Conservation (phyloP, 2,329 filamentous ascomycete genomes). For the Apiospora pterosperma region DNA sequence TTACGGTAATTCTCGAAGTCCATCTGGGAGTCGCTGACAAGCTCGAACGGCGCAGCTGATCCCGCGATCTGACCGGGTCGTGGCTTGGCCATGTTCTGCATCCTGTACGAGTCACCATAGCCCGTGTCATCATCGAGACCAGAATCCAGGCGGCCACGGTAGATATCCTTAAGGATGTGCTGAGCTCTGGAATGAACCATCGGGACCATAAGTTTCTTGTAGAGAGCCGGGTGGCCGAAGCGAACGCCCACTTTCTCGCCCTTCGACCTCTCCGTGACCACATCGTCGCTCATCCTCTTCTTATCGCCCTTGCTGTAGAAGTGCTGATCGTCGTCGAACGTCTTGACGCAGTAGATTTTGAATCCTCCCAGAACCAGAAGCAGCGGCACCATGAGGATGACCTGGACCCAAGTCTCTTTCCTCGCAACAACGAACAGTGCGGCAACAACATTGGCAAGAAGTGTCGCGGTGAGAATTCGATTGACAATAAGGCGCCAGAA, state of each 20-base stretch:
- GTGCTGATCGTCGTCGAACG: slow-evolving; percentile 80
- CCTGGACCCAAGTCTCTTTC: slow-evolving; percentile 58
- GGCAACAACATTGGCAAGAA: slow-evolving; percentile 76
- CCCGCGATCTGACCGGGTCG: slow-evolving; percentile 40
- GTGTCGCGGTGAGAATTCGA: slow-evolving; percentile 75
- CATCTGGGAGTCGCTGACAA: slow-evolving; percentile 78
- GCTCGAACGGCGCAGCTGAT: slow-evolving; percentile 65
- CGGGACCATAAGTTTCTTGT: slow-evolving; percentile 85
- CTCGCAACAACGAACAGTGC: slow-evolving; percentile 72
- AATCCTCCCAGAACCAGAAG: slow-evolving; percentile 76
- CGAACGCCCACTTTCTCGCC: slow-evolving; percentile 68
- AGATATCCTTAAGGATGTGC: slow-evolving; percentile 77
- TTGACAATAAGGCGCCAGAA: slow-evolving; percentile 96
- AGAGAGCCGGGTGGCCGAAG: slow-evolving; percentile 88
- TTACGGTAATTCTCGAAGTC: slow-evolving; percentile 90
- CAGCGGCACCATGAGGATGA: slow-evolving; percentile 75
- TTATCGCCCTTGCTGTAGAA: slow-evolving; percentile 56
- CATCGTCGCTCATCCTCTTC: slow-evolving; percentile 38
- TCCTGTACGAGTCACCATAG: slow-evolving; percentile 76
- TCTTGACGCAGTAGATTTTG: slow-evolving; percentile 76
- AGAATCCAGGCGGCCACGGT: slow-evolving; percentile 72
- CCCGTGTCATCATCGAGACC: slow-evolving; percentile 58
- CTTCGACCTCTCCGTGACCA: slow-evolving; percentile 44
- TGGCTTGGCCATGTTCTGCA: slow-evolving; percentile 67
- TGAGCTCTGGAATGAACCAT: slow-evolving; percentile 91